Evolutionary conservation across 805 yeast genomes (phyloP), one percentile per base, ranked within the genome.

Genomic region (Brettanomyces custersianus): DNA sequence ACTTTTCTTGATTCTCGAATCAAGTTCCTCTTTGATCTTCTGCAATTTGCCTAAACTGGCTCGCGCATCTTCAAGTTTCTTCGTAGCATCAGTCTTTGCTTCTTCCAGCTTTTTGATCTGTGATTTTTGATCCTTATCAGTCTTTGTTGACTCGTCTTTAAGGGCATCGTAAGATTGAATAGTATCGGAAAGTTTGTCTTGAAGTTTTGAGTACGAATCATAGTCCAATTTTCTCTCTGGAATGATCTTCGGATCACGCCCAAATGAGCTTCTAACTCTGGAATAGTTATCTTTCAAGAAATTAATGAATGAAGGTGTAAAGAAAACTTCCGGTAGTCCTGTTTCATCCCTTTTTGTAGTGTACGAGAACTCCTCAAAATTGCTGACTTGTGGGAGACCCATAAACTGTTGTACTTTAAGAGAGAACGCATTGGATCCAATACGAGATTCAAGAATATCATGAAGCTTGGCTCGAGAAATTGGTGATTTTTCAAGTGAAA

Each of bases 241-340:
- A 47, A 84, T 94, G 30, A 70, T 54, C 5, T 66, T 60, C 0
- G 97, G 95, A 47, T 77, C 85, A 42, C 77, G 80, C 24, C 76
- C 77, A 24, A 90, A 59, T 0, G 95, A 79, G 31, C 77, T 69
- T 42, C 70, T 71, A 20, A 92, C 73, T 39, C 96, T 67, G 7
- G 58, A 45, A 42, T 70, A 74, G 47, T 85, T 81, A 2, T 81
- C 92, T 42, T 76, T 77, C 29, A 92, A 60, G 35, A 87, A 60
- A 4, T 61, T 62, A 3, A 83, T 76, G 52, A 85, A 85, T 3
- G 66, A 58, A 0, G 70, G 52, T 39, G 78, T 80, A 50, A 92
- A 80, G 48, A 71, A 86, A 1, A 90, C 81, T 39, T 76, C 74
- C 0, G 97, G 98, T 29, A 90, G 67, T 1, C 98, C 98, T 1